Evolutionary conservation across 202 grass and related monocot genomes (phyloP), one percentile per base, ranked within the genome.

Genomic region (Panicum virgatum): DNA sequence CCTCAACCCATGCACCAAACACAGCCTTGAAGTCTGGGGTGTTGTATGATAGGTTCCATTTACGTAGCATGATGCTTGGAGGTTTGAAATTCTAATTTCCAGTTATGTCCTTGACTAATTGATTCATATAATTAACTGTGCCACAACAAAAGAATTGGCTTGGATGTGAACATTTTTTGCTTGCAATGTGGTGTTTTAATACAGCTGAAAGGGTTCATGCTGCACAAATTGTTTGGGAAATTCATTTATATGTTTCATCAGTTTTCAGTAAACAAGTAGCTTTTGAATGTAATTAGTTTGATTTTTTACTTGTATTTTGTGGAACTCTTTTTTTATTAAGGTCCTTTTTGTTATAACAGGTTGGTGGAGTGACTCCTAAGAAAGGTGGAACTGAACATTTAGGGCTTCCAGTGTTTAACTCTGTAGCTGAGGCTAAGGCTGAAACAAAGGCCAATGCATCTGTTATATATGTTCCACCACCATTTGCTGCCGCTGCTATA

Each of bases 381-480:
- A 99, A 99, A 94, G 96, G 96, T 72, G 96, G 96, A 58, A 99
- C 96, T 7, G 96, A 99, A 80, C 96, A 99, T 82, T 85, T 99
- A 50, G 92, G 96, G 59, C 80, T 96, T 64, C 92, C 96, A 16
- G 96, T 99, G 32, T 99, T 99, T 79, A 96, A 99, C 70, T 65
- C 85, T 0, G 96, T 99, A 65, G 96, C 89, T 48, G 96, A 99
- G 75, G 96, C 96, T 79, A 99, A 99, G 81, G 93, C 83, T 18
- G 96, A 99, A 88, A 94, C 91, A 62, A 99, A 99, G 75, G 96
- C 96, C 6, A 99, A 96, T 79, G 96, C 96, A 74, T 99, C 96
- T 66, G 96, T 96, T 75, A 99, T 99, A 78, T 99, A 99, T 75
- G 96, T 99, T 57, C 96, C 96, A 27, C 91, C 96, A 83, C 91